phyloP scores from a whole-genome alignment of 345 rosid genomes.

The Litchi chinensis region DNA sequence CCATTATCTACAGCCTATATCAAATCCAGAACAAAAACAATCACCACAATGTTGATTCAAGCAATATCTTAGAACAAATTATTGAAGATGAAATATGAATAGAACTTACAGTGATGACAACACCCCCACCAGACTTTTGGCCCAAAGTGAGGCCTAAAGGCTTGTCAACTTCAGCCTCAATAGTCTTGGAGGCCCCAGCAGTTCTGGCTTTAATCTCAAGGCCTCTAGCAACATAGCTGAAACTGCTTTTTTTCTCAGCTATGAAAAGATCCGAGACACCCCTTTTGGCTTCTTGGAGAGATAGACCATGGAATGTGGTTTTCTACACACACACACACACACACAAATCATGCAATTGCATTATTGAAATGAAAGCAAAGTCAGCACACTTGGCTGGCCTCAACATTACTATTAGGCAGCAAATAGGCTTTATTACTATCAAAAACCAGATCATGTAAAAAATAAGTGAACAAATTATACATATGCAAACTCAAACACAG shows the following conservation, averaged over 20 bases:
- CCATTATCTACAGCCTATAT: conserved; percentile 86
- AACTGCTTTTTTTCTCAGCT: conserved; percentile 29
- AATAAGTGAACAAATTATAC: too few relatives aligned
- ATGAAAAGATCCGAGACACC: conserved; percentile 44
- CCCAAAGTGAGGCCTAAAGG: conserved; percentile 93
- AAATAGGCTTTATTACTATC: background rate
- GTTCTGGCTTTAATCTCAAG: conserved; percentile 65
- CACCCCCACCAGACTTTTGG: conserved; percentile 89
- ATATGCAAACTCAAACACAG: too few relatives aligned
- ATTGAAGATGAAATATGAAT: background rate
- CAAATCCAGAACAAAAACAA: background rate
- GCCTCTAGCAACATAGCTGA: conserved; percentile 31
- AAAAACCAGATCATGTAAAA: too few relatives aligned
- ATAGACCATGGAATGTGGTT: conserved; percentile 63
- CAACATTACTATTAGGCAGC: background rate
- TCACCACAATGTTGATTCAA: background rate
- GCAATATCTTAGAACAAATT: background rate
- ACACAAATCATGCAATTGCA: background rate
- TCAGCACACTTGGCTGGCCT: background rate
- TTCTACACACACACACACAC: conserved; percentile 33
- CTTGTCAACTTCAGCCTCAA: conserved; percentile 97
- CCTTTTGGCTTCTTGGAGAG: conserved; percentile 64
- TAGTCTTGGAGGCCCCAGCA: conserved; percentile 69
- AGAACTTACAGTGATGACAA: conserved; percentile 76
- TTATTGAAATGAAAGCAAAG: conserved; percentile 5